Conservation (phyloP, 139 green algal species). For the Diplosphaera chodatii region DNA sequence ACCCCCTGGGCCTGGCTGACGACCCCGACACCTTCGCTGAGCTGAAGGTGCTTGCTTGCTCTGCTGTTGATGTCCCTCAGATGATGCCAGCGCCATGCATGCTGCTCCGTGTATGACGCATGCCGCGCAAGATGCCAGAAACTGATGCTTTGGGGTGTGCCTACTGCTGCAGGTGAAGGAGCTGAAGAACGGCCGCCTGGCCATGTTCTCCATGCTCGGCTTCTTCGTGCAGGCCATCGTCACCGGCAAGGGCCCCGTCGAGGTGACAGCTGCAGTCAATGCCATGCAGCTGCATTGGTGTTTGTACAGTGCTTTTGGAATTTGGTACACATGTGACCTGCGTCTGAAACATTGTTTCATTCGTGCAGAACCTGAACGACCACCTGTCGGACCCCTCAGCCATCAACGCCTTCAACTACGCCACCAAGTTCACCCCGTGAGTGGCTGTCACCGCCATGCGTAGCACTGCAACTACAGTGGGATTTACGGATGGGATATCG, state of each 20-base stretch:
- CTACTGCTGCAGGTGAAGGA: constrained; percentile 55
- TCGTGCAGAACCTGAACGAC: constrained; percentile 41
- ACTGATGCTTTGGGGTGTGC: background rate
- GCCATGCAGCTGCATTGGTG: background rate
- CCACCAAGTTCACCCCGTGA: constrained; percentile 54
- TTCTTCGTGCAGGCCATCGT: constrained; percentile 64
- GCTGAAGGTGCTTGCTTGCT: constrained; percentile 47
- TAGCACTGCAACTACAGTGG: too few species aligned
- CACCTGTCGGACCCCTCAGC: constrained; percentile 62
- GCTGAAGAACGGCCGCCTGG: constrained; percentile 69
- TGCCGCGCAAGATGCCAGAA: background rate
- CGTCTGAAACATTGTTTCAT: background rate
- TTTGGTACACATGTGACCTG: too few species aligned
- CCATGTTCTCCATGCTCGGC: constrained; percentile 59
- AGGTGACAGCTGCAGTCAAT: background rate
- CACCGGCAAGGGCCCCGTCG: constrained; percentile 42
- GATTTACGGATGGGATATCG: too few species aligned
- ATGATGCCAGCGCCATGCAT: background rate
- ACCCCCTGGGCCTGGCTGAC: constrained; percentile 92
- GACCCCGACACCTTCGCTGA: constrained; percentile 88
- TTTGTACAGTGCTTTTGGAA: too few species aligned
- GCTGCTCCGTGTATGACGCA: too few species aligned
- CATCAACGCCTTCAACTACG: constrained; percentile 62
- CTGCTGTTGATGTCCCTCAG: too few species aligned
- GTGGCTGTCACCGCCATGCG: too few species aligned